Evolutionary conservation across 2,329 filamentous ascomycete genomes (phyloP).

Genomic region (Exophiala sideris): DNA sequence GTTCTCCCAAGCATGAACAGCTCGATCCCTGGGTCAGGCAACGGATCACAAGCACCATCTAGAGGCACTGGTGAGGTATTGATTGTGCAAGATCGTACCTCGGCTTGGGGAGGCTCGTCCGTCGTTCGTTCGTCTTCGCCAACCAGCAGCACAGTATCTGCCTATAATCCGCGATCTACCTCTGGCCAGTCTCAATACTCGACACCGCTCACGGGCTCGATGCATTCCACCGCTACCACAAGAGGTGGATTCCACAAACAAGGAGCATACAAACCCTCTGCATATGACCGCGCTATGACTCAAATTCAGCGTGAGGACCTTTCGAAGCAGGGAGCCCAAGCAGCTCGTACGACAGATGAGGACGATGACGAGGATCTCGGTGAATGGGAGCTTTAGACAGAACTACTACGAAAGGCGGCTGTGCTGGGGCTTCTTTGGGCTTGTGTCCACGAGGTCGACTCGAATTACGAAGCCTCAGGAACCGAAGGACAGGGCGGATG

Average conservation of each 20-base stretch:
- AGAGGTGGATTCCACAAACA: conserved; percentile 3
- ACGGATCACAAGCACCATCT: background rate
- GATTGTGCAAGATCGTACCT: background rate
- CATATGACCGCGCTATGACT: conserved; percentile 3
- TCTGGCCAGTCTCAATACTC: background rate
- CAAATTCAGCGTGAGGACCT: conserved; percentile 14
- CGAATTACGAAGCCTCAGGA: too few relatives aligned
- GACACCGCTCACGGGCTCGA: background rate
- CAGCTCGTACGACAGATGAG: background rate
- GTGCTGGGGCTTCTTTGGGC: background rate
- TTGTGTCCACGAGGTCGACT: too few relatives aligned
- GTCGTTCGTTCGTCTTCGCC: conserved; percentile 1
- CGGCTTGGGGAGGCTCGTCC: conserved; percentile 8
- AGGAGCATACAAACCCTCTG: conserved; percentile 10
- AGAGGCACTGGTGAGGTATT: conserved; percentile 1
- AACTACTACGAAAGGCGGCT: background rate
- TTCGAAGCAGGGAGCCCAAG: conserved; percentile 7
- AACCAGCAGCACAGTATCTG: background rate
- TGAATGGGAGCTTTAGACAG: background rate
- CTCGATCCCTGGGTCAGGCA: background rate
- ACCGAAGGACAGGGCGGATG: too few relatives aligned
- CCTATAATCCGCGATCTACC: background rate
- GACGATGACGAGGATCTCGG: conserved; percentile 9
- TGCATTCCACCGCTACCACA: background rate
- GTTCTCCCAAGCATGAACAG: conserved; percentile 8